Evolutionary conservation across 2,329 filamentous ascomycete genomes (phyloP).

Genomic region (Aquanectria penicillioides): DNA sequence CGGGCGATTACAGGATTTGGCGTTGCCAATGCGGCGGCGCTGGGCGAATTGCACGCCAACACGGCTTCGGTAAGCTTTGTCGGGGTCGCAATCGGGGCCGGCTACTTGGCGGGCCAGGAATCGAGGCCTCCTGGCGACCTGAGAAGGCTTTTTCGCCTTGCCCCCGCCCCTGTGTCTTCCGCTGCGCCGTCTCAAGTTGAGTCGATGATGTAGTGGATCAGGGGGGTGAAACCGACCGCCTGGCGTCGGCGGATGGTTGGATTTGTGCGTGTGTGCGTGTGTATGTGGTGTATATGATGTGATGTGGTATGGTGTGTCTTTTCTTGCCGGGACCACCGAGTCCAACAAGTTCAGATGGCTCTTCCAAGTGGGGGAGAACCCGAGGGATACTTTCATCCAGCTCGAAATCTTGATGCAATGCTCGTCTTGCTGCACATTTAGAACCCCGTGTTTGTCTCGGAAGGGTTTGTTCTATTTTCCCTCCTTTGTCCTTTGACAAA

Average conservation of each 20-base stretch:
- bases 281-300: too few relatives aligned
- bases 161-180: background rate
- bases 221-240: constrained; percentile 35
- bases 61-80: background rate
- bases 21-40: background rate
- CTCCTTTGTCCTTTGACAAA: background rate
- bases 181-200: constrained; percentile 6
- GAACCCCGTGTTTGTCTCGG: constrained; percentile 15
- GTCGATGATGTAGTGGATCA: constrained; percentile 42
- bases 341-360: constrained; percentile 1
- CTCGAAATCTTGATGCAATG: constrained; percentile 19
- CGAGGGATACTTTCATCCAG: constrained; percentile 25
- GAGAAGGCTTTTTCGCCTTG: background rate
- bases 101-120: background rate
- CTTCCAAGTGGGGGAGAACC: constrained; percentile 27
- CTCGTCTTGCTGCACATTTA: constrained; percentile 33
- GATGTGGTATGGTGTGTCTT: too few relatives aligned
- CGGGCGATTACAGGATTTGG: background rate
- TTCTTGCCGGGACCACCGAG: constrained; percentile 8
- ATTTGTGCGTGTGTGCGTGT: too few relatives aligned
- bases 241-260: constrained; percentile 27
- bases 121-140: background rate
- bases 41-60: constrained; percentile 5
- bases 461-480: background rate
- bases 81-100: background rate